Base-by-base conservation (phyloP, 179 eudicot genomes). In the Vitellaria paradoxa region DNA sequence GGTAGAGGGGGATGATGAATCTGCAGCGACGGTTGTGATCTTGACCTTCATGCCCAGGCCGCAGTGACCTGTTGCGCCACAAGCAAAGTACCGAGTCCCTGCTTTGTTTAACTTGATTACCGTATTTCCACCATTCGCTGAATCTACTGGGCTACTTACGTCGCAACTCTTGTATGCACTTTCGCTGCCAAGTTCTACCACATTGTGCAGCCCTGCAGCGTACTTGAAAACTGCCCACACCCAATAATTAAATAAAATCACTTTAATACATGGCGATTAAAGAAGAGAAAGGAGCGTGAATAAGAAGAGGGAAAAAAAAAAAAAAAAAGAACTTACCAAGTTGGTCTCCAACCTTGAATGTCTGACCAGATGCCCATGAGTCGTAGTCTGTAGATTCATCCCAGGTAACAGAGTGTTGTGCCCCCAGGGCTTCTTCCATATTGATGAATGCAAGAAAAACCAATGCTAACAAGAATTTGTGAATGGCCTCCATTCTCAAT, bases 11-110 rank as follows among this genome's bases (percentile, higher is more conserved):
- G 37, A 30, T 30, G 37, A 30, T 0, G 79, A 64, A 45, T 57
- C 74, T 0, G 87, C 85, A 0, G 85, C 76, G 14, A 81, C 90
- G 5, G 86, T 86, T 0, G 75, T 83, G 60, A 91, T 83, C 80
- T 84, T 89, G 1, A 91, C 81, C 85, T 91, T 91, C 96, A 91
- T 91, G 3, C 96, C 96, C n/a, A 80, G 82, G 62, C 42, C 84
- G 50, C 96, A 91, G 66, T 91, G 96, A 15, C 96, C 93, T 9
- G 82, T 20, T 18, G 93, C 88, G 9, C 93, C 93, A 72, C 93
- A 91, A 60, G 88, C 88, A 20, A 89, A 91, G 82, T 84, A 91
- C 12, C 89, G 81, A 0, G 88, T 83, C 4, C 92, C 93, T 9
- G 82, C 68, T 78, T 88, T 91, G 83, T 80, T 77, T 63, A 89